Base-by-base conservation (phyloP, 805 yeast genomes). In the Kuraishia capsulata region DNA sequence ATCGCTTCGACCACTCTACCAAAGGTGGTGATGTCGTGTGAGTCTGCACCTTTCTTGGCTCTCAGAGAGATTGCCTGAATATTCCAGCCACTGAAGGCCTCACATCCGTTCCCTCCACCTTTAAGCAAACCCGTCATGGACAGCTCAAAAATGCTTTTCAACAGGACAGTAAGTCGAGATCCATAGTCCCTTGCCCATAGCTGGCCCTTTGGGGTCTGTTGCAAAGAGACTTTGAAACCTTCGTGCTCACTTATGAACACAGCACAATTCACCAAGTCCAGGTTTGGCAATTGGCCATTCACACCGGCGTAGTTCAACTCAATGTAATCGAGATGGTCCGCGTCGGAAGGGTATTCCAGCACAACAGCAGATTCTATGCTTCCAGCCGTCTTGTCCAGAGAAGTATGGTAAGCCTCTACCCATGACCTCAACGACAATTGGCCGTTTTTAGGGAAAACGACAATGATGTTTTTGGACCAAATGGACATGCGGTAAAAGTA, bases 21-120 rank as follows among this genome's bases (percentile, higher is more conserved):
- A 56, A 83, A 81, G 20, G 92, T 87, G 1, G 97, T 90, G 41
- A 90, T 78, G 60, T 92, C 97, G 0, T 67, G 65, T 1, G 85
- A 85, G 5, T 48, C 53, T 1, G 50, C 49, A 2, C 59, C 63
- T 1, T 84, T 86, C 24, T 57, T 61, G 0, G 95, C 97, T 39
- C 73, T 71, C 25, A 92, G 53, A 0, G 96, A 85, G 17, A 92
- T 57, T 0, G 97, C 81, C 58, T 90, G 97, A 42, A 92, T 83
- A 54, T 94, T 81, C 95, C 96, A 92, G 4, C 97, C 97, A 38
- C 92, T 81, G 53, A 90, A 92, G 11, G 90, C 87, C 54, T 90
- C 97, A 48, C 88, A 78, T n/a, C 92, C 85, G 30, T 78, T 69
- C 26, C 56, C 55, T 14, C 56, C 56, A 8, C 36, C 43, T 3